These are phyloP conservation scores for Yarrowia sp. DNA, from an alignment of 805 yeast genomes.

Conservation along the genomic window DNA sequence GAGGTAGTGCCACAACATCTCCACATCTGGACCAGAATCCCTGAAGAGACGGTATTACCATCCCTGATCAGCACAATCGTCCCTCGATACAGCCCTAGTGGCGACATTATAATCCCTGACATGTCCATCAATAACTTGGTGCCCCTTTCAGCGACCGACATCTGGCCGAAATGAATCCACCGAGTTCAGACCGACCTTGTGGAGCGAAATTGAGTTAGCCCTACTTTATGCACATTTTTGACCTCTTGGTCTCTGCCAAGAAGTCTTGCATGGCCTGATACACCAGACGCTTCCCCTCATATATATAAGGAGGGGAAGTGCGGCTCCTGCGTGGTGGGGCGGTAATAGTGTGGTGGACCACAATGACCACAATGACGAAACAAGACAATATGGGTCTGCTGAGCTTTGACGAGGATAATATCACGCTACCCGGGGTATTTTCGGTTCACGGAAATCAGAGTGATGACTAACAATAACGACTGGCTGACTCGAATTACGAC, in stretches of 20 bases:
- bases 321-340: conserved; percentile 22
- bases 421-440: not conserved
- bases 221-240: not conserved
- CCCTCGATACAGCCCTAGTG: too few species aligned
- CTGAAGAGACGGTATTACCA: too few species aligned
- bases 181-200: not conserved
- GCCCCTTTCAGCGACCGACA: not conserved
- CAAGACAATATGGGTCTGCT: too few species aligned
- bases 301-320: conserved; percentile 14
- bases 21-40: too few species aligned
- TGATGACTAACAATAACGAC: not conserved
- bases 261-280: not conserved
- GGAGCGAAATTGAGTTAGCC: not conserved
- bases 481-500: too few species aligned
- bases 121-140: not conserved
- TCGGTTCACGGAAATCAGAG: not conserved
- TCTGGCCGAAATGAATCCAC: not conserved
- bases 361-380: not conserved
- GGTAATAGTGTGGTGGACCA: not conserved
- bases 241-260: not conserved
- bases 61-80: too few species aligned
- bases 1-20: too few species aligned
- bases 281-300: conserved; percentile 2
- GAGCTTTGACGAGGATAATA: too few species aligned
- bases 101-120: not conserved